Evolutionary conservation across 163 green algal species (phyloP).

Genomic region (Volvox carteri): DNA sequence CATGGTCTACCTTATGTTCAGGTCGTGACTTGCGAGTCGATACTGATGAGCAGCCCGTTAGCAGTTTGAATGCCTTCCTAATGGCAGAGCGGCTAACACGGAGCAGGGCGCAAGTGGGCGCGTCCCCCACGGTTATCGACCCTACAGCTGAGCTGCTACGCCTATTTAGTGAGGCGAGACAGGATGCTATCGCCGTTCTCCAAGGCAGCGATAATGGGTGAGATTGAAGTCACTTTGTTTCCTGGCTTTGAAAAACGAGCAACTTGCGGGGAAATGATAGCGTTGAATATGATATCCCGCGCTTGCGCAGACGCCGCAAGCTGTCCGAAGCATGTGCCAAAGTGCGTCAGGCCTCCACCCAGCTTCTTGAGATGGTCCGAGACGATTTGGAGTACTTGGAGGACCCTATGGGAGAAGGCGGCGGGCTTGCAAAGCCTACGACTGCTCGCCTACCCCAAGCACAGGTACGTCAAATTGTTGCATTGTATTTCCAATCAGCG

Average conservation of each 20-base stretch:
- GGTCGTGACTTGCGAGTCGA: slow-evolving; percentile 2
- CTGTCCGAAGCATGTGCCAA: slow-evolving; percentile 36
- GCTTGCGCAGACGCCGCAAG: slow-evolving; percentile 24
- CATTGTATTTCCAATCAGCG: neutral
- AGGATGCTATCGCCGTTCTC: slow-evolving; percentile 29
- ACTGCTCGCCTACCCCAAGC: slow-evolving; percentile 20
- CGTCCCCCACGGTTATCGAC: slow-evolving; percentile 5
- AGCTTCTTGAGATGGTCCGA: slow-evolving; percentile 26
- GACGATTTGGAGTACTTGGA: slow-evolving; percentile 8
- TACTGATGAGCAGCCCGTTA: neutral
- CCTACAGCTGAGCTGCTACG: neutral
- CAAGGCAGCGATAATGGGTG: neutral
- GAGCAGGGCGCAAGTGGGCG: slow-evolving; percentile 9
- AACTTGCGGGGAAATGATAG: neutral
- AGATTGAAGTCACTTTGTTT: slow-evolving; percentile 5
- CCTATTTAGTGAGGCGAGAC: slow-evolving; percentile 8
- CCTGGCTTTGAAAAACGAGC: neutral
- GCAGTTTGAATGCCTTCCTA: neutral
- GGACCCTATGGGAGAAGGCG: slow-evolving; percentile 14
- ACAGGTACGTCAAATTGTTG: neutral
- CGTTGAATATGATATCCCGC: slow-evolving; percentile 1
- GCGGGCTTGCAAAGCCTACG: slow-evolving; percentile 3
- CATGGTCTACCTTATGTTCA: neutral
- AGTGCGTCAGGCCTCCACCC: neutral
- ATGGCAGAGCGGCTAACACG: slow-evolving; percentile 32